Evolutionary conservation across 371 early-diverging fungal genomes (phyloP).

Genomic region (Encephalitozoon intestinalis): DNA sequence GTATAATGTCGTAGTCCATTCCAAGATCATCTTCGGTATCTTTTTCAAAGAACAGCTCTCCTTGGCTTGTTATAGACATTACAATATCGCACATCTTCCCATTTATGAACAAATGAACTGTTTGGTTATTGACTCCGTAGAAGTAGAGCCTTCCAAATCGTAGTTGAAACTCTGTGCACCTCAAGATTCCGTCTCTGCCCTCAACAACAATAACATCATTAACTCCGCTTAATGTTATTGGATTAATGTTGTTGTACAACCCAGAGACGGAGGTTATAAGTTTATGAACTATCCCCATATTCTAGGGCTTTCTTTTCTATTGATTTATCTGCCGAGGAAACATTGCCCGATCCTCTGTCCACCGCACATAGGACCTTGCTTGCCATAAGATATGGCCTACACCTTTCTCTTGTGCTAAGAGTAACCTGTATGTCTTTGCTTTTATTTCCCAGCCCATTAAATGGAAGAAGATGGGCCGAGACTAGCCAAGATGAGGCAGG

Average conservation of each 20-base stretch:
- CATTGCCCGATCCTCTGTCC: not conserved
- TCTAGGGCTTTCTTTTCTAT: constrained; percentile 5
- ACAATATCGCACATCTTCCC: constrained; percentile 64
- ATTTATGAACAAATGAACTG: constrained; percentile 77
- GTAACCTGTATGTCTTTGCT: not conserved
- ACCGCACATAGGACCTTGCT: not conserved
- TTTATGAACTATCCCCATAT: constrained; percentile 58
- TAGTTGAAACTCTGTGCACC: constrained; percentile 92
- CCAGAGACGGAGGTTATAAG: constrained; percentile 70
- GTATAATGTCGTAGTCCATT: constrained; percentile 23
- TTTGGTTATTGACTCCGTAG: constrained; percentile 75
- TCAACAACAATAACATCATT: constrained; percentile 91
- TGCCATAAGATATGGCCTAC: not conserved
- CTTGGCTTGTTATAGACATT: constrained; percentile 94
- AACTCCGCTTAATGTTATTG: constrained; percentile 88
- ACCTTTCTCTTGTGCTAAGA: not conserved
- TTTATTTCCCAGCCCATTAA: not conserved
- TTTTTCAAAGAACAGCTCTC: constrained; percentile 91
- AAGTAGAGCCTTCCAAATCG: constrained; percentile 87
- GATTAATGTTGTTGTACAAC: constrained; percentile 89
- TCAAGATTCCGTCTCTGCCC: constrained; percentile 68
- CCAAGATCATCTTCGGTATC: constrained; percentile 7
- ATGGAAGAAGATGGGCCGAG: constrained; percentile 16
- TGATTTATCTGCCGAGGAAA: not conserved
- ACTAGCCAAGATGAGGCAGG: constrained; percentile 25